phyloP scores from a whole-genome alignment of 352 stramenopile genomes.

The Pythium grandisporangium region DNA sequence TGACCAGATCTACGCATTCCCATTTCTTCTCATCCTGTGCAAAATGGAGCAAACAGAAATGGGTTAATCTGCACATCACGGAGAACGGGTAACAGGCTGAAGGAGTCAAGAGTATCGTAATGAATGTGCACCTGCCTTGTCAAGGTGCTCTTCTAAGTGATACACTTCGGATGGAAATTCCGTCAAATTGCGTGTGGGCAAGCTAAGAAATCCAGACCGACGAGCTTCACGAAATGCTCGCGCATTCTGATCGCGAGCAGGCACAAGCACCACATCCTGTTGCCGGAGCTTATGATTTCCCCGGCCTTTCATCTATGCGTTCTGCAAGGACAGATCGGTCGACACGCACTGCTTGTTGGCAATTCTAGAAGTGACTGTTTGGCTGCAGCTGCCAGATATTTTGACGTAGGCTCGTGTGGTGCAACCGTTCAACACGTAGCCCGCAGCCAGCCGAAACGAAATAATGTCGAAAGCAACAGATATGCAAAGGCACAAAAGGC shows the following conservation, averaged over 20 bases:
- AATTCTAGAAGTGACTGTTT: too few relatives aligned
- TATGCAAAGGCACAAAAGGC: too few relatives aligned
- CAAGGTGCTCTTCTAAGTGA: slow-evolving; percentile 68
- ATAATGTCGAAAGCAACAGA: too few relatives aligned
- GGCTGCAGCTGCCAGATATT: too few relatives aligned
- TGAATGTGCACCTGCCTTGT: slow-evolving; percentile 34
- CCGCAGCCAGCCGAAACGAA: too few relatives aligned
- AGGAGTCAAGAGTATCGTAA: too few relatives aligned
- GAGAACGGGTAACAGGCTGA: too few relatives aligned
- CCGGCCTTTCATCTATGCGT: slow-evolving; percentile 9
- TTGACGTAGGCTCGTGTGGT: too few relatives aligned
- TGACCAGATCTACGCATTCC: slow-evolving; percentile 76
- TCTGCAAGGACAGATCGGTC: too few relatives aligned
- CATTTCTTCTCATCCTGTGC: slow-evolving; percentile 72
- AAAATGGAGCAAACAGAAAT: too few relatives aligned
- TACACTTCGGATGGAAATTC: slow-evolving; percentile 64
- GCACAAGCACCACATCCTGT: slow-evolving; percentile 46
- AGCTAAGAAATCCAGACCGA: slow-evolving; percentile 43
- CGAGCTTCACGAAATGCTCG: slow-evolving; percentile 57
- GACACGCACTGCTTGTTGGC: neutral
- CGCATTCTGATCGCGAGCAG: slow-evolving; percentile 37
- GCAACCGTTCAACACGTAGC: too few relatives aligned
- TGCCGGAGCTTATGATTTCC: slow-evolving; percentile 11
- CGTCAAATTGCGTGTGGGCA: slow-evolving; percentile 42
- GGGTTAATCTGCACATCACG: too few relatives aligned